Conservation (phyloP, 192 early-diverging fungal genomes). For the Globomyces pollinis-pini region DNA sequence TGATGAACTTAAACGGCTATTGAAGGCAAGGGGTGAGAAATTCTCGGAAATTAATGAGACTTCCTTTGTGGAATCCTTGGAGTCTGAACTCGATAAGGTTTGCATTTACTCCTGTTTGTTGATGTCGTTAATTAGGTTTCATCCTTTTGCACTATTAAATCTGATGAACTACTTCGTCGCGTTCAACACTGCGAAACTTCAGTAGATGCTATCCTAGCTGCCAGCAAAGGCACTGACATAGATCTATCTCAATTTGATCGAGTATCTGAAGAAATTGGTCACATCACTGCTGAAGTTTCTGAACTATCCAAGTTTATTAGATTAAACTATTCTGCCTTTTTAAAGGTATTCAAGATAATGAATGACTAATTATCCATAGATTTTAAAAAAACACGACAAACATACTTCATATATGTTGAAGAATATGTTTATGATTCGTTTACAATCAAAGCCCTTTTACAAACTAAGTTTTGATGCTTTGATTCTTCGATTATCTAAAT, state of each 20-base stretch:
- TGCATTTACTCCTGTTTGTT: too few species aligned
- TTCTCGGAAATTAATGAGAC: conserved; percentile 82
- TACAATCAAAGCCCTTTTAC: conserved; percentile 63
- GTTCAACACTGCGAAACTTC: conserved; percentile 36
- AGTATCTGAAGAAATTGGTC: conserved; percentile 30
- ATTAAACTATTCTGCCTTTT: conserved; percentile 42
- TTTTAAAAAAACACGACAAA: conserved; percentile 99
- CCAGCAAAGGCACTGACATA: conserved; percentile 3
- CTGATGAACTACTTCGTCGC: conserved; percentile 41
- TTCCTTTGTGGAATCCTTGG: conserved; percentile 76
- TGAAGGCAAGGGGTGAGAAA: conserved; percentile 56
- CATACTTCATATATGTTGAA: conserved; percentile 73
- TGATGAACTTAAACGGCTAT: conserved; percentile 74
- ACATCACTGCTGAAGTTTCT: conserved; percentile 33
- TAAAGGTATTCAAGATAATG: conserved; percentile 35
- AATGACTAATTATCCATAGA: conserved; percentile 47
- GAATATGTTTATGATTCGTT: conserved; percentile 58
- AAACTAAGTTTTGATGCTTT: conserved; percentile 77
- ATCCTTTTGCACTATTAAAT: conserved; percentile 45
- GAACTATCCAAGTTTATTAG: conserved; percentile 46
- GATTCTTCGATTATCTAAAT: conserved; percentile 64
- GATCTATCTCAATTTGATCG: conserved; percentile 21
- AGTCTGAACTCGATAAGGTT: conserved; percentile 84
- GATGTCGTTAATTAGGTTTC: conserved; percentile 24
- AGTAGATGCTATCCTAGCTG: conserved; percentile 27